Evolutionary conservation across 805 yeast species (phyloP).

Genomic region (Trichomonascus vanleenenianus): DNA sequence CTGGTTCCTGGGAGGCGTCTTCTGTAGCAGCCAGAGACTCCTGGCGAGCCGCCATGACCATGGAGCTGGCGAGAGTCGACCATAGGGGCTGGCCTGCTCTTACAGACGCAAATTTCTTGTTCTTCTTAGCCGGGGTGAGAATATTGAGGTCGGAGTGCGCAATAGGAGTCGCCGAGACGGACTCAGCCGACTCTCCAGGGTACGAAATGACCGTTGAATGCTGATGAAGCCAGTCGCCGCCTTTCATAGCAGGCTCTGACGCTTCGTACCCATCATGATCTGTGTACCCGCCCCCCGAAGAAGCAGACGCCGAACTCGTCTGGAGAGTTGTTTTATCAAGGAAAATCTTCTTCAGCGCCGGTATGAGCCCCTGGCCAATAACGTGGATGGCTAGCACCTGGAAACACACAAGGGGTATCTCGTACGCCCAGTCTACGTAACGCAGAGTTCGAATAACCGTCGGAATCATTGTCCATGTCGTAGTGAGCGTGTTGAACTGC

Average conservation of each 20-base stretch:
- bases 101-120: conserved; percentile 21
- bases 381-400: conserved; percentile 29
- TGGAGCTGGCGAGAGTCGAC: conserved; percentile 28
- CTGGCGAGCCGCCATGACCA: conserved; percentile 29
- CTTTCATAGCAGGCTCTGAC: too few relatives aligned
- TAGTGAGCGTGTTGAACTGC: conserved; percentile 15
- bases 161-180: conserved; percentile 1
- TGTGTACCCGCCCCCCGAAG: not conserved
- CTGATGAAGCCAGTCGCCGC: too few relatives aligned
- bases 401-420: conserved; percentile 18
- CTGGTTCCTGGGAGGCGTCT: not conserved
- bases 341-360: conserved; percentile 23
- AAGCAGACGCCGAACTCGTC: not conserved
- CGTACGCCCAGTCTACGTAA: conserved; percentile 23
- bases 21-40: conserved; percentile 10
- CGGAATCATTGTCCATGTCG: conserved; percentile 19
- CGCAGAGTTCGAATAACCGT: conserved; percentile 15
- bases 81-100: conserved; percentile 28
- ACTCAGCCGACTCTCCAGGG: not conserved
- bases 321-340: conserved; percentile 10
- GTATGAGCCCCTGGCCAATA: conserved; percentile 24
- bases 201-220: not conserved
- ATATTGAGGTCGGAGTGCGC: conserved; percentile 14
- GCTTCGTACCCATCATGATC: not conserved
- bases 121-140: conserved; percentile 19